Evolutionary conservation across 306 rosid genomes (phyloP).

Genomic region (Fagus crenata): DNA sequence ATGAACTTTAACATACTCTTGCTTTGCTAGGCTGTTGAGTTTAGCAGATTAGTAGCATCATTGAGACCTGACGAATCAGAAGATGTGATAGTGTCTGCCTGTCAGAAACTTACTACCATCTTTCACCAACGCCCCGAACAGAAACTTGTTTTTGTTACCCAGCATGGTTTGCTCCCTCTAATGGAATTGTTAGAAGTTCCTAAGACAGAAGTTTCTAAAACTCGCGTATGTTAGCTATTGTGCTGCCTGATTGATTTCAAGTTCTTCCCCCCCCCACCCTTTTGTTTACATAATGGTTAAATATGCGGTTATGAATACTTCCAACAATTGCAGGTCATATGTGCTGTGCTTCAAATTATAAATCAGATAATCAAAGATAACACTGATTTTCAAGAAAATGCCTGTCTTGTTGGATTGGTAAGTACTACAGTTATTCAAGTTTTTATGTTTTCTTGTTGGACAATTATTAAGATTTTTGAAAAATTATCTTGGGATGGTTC

Average conservation of each 20-base stretch:
- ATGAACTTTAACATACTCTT: constrained; percentile 24
- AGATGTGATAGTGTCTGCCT: constrained; percentile 79
- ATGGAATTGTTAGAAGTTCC: constrained; percentile 87
- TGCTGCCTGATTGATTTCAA: constrained; percentile 17
- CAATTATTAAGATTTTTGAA: constrained; percentile 13
- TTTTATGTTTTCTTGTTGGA: constrained; percentile 21
- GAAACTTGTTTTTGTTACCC: constrained; percentile 84
- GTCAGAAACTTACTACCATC: constrained; percentile 81
- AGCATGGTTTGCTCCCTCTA: constrained; percentile 94
- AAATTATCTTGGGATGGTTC: constrained; percentile 11
- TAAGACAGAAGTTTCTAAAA: no score
- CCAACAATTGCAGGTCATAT: constrained; percentile 62
- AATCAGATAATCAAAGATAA: constrained; percentile 90
- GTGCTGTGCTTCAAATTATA: constrained; percentile 95
- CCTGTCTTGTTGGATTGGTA: constrained; percentile 97
- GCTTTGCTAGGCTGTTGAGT: constrained; percentile 85
- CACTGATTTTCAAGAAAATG: constrained; percentile 90
- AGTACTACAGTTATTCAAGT: constrained; percentile 35
- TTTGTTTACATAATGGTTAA: constrained; percentile 20
- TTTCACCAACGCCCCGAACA: constrained; percentile 91
- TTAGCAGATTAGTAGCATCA: constrained; percentile 80
- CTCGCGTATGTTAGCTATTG: constrained; percentile 65
- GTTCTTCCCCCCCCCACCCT: not conserved
- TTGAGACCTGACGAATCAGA: constrained; percentile 85
- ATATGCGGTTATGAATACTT: constrained; percentile 10